Percentiles rank a stretch among this genome's conserved stretches.
Evolutionary conservation across 2,329 filamentous ascomycete genomes (phyloP).

Genomic region (Exophiala xenobiotica): DNA sequence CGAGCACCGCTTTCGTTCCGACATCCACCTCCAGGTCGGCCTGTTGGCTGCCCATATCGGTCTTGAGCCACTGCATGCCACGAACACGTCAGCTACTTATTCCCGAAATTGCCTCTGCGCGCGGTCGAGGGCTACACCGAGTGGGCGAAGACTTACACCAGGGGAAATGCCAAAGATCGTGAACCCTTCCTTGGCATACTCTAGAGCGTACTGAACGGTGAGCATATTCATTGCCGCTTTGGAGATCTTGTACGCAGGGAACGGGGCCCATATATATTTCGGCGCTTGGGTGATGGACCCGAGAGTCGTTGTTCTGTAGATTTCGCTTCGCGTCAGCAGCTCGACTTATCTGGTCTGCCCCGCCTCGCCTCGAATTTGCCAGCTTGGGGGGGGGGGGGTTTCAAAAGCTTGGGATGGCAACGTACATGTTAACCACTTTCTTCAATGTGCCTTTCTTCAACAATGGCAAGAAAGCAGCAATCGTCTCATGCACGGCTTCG

Average conservation of each 20-base stretch:
- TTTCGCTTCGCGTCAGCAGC: no score
- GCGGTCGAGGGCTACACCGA: neutral
- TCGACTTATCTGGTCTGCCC: no score
- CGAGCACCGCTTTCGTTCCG: slow-evolving; percentile 40
- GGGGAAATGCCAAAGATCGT: slow-evolving; percentile 45
- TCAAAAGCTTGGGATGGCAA: neutral
- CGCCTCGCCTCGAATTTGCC: no score
- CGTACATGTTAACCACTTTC: slow-evolving; percentile 48
- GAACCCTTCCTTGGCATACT: slow-evolving; percentile 43
- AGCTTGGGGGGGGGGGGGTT: no score
- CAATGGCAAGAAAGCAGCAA: slow-evolving; percentile 41
- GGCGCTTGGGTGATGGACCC: slow-evolving; percentile 41
- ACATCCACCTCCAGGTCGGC: slow-evolving; percentile 45
- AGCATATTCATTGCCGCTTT: slow-evolving; percentile 52
- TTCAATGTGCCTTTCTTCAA: slow-evolving; percentile 42
- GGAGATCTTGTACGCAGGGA: slow-evolving; percentile 45
- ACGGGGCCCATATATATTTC: slow-evolving; percentile 27
- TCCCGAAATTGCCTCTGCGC: neutral
- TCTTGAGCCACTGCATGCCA: slow-evolving; percentile 45
- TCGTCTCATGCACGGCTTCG: slow-evolving; percentile 42
- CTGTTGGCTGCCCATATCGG: slow-evolving; percentile 41
- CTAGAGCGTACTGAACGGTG: slow-evolving; percentile 45
- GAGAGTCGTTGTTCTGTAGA: slow-evolving; percentile 38
- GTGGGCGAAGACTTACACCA: slow-evolving; percentile 39
- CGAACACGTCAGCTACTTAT: slow-evolving; percentile 12